Evolutionary conservation across 108 stramenopile species (phyloP), one percentile per base, ranked within the genome.

Genomic region (Schizochytrium sp.): DNA sequence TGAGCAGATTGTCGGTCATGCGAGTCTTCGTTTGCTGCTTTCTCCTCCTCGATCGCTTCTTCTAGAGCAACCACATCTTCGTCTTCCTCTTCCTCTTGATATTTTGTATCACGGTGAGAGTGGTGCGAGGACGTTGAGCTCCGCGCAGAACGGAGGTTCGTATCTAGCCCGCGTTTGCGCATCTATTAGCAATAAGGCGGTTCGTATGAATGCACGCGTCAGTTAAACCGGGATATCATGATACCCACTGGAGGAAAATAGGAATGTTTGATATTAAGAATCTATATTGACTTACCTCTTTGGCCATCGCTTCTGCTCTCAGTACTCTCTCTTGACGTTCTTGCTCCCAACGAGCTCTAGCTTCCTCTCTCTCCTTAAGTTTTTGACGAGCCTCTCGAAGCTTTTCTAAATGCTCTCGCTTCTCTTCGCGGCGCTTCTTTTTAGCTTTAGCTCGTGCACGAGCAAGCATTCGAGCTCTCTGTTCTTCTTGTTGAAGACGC

Each of bases 41-140:
- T 55, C 40, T 83, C 76, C 53, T 83, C 76, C 28, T 83, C 76
- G 3, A 83, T 49, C 12, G 76, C 76, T 28, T 83, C 76, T 83
- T 83, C 50, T 1, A 83, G 76, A 47, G 50, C 50, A 0, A 83
- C 28, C n/a, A 55, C 50, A n/a, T 83, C 76, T 53, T 83, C 76
- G 76, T 83, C 76, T 46, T 83, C 76, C 53, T 83, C 76, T 50
- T 83, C 76, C 15, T 83, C 76, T 55, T 60, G 59, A n/a, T 17
- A 41, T 1, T 72, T 72, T 72, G 76, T 12, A 55, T 55, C 1
- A 42, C 10, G 28, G 76, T 1, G 10, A n/a, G 40, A 47, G 38
- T 83, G 17, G 28, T 40, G 1, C 53, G 76, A 17, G 59, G 59
- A n/a, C 59, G 17, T 17, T 60, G 59, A 19, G 19, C 19, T 19